Evolutionary conservation across 441 rosid species (phyloP), one percentile per base, ranked within the genome.

Genomic region (Croton laevigatus): DNA sequence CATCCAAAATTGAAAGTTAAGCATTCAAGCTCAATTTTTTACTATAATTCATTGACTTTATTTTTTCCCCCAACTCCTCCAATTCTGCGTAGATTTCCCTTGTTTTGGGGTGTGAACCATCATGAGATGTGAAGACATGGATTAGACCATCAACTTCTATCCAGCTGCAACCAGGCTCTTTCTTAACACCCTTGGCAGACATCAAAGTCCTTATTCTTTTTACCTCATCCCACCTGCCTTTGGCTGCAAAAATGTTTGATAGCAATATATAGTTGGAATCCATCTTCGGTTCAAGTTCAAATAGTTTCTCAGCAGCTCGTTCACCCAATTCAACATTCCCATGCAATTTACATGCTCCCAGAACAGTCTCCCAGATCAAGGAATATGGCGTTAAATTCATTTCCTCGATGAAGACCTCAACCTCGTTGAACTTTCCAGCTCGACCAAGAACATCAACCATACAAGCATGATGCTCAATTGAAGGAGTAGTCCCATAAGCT

Each of bases 321-420:
- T 87, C 88, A 72, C 88, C 96, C 6, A 88, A 75, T 67, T 84
- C 83, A 63, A 80, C 79, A 73, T 86, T 84, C 20, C 83, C 87
- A 78, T 91, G 85, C 66, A 80, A 80, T 76, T 79, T 84, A 23
- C 95, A 85, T 70, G 96, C 86, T 57, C 88, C 86, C 58, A 89
- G 97, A 51, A 88, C 84, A 59, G 94, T 86, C 65, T 93, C 97
- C 95, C 95, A 90, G 63, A 87, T 81, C 66, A 94, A 83, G 13
- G 91, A 83, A 71, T 85, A 83, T n/a, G 88, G 78, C 37, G 80
- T 76, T 60, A 84, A 78, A 9, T 95, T 89, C 92, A 86, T 88
- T 59, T 40, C 66, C 66, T 73, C 78, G 22, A 81, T 38, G 57
- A 86, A 73, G 70, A 70, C 69, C 70, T 76, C 73, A 3, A 91